Percentiles rank a stretch among this genome's conserved stretches.
These are phyloP conservation scores for Glonium stellatum DNA, from an alignment of 495 filamentous ascomycete genomes.

Conservation along the genomic window DNA sequence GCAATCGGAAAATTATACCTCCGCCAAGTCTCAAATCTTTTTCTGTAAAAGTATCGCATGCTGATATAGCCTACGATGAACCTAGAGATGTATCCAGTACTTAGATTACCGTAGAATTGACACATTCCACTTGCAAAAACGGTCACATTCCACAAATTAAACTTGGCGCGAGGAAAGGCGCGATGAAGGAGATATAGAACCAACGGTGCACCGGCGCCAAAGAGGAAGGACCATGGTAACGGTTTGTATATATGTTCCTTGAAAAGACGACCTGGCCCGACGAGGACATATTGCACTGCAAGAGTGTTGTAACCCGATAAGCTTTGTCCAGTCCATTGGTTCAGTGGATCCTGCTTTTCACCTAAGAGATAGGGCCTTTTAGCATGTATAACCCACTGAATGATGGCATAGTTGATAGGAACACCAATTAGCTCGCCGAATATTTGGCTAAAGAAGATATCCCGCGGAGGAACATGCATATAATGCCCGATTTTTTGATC, in stretches of 20 bases:
- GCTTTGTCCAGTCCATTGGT: constrained; percentile 52
- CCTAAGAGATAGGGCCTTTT: constrained; percentile 50
- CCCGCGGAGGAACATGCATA: constrained; percentile 46
- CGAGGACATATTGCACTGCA: constrained; percentile 49
- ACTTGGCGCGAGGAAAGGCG: constrained; percentile 43
- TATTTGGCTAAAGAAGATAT: constrained; percentile 47
- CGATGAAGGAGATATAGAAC: constrained; percentile 45
- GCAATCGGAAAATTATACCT: constrained; percentile 51
- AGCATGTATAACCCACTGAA: constrained; percentile 42
- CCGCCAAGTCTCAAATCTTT: constrained; percentile 47
- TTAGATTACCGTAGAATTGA: constrained; percentile 45
- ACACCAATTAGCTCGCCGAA: constrained; percentile 47
- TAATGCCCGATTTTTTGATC: constrained; percentile 52
- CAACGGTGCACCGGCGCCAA: constrained; percentile 45
- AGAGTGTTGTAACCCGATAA: constrained; percentile 43
- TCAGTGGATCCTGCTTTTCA: constrained; percentile 43
- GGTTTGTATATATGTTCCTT: constrained; percentile 42
- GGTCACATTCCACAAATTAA: constrained; percentile 51
- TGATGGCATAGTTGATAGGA: constrained; percentile 43
- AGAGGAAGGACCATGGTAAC: constrained; percentile 51
- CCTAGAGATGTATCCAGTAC: constrained; percentile 48
- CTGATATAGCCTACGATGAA: constrained; percentile 52
- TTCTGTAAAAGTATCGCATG: constrained; percentile 35
- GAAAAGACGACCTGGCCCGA: constrained; percentile 50
- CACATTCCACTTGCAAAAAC: constrained; percentile 46